Percentiles rank a stretch among this genome's conserved stretches.
Conservation (phyloP, 2,329 filamentous ascomycete genomes). For the Graphiopsis chlorocephala region DNA sequence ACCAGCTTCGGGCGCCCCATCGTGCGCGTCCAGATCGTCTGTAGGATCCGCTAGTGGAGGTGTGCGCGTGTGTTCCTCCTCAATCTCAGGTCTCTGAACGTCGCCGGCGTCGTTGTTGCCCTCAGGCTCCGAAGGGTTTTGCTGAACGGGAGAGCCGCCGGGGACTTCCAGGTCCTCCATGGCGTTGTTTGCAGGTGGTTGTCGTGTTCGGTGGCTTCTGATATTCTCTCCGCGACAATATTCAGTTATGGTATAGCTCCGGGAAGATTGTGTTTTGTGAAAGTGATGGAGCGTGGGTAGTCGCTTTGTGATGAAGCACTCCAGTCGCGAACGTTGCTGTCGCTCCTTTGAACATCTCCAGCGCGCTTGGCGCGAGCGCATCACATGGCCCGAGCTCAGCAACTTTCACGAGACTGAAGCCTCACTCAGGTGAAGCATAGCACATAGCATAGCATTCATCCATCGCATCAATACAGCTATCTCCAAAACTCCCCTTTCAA, state of each 20-base stretch:
- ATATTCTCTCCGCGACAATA: not conserved
- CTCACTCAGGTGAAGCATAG: not conserved
- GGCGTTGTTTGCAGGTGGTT: not conserved
- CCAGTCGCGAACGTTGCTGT: conserved; percentile 9
- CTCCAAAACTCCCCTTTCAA: not conserved
- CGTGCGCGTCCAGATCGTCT: conserved; percentile 44
- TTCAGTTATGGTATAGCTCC: not conserved
- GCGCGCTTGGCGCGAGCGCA: conserved; percentile 7
- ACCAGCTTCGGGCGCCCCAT: conserved; percentile 16
- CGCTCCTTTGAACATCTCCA: conserved; percentile 9
- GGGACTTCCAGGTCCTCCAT: conserved; percentile 44
- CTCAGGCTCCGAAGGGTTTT: conserved; percentile 43
- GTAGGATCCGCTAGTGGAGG: conserved; percentile 43
- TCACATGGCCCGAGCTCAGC: conserved; percentile 13
- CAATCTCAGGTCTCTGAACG: conserved; percentile 45
- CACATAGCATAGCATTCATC: not conserved
- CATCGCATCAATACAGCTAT: not conserved
- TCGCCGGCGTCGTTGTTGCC: conserved; percentile 47
- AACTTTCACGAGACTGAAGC: conserved; percentile 13
- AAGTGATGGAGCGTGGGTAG: not conserved
- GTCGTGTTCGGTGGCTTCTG: not conserved
- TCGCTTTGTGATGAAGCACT: conserved; percentile 3
- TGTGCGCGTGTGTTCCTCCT: conserved; percentile 47
- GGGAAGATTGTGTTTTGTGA: conserved; percentile 11
- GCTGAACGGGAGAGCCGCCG: conserved; percentile 37